These are phyloP conservation scores for Puccinellia tenuiflora DNA, from an alignment of 176 grass and related monocot genomes.

Conservation along the genomic window DNA sequence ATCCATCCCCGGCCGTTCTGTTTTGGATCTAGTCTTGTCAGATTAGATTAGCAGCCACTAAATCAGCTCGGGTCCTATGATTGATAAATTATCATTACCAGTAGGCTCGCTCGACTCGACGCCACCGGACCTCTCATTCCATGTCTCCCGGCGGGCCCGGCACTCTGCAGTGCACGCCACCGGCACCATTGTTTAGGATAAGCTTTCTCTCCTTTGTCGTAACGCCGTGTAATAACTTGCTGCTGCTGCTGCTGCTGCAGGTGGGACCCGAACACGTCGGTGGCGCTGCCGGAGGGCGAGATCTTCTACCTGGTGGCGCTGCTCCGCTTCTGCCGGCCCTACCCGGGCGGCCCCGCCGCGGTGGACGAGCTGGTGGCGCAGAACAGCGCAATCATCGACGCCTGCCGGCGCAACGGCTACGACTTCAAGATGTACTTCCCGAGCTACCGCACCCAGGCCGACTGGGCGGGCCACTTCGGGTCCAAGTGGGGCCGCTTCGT, in stretches of 20 bases:
- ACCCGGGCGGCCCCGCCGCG: conserved; percentile 32
- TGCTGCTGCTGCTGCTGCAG: conserved; percentile 16
- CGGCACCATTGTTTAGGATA: not conserved
- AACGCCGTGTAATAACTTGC: not conserved
- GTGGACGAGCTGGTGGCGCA: conserved; percentile 60
- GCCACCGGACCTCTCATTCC: not conserved
- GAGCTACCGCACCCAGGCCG: conserved; percentile 36
- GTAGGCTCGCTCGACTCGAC: not conserved
- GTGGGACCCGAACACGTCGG: conserved; percentile 85
- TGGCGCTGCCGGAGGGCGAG: conserved; percentile 62
- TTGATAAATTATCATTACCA: conserved; percentile 5
- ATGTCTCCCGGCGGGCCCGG: not conserved
- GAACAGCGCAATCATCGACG: conserved; percentile 52
- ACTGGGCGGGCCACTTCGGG: conserved; percentile 81
- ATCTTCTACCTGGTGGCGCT: conserved; percentile 97
- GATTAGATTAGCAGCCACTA: conserved; percentile 20
- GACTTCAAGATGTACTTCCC: conserved; percentile 94
- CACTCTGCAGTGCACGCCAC: not conserved
- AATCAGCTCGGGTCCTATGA: conserved; percentile 1
- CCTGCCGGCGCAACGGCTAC: conserved; percentile 65
- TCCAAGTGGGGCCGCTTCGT: conserved; percentile 61
- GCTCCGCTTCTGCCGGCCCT: conserved; percentile 58
- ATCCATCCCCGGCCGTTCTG: conserved; percentile 5
- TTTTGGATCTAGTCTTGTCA: conserved; percentile 29
- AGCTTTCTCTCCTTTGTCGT: not conserved